These are phyloP conservation scores for Piper longum DNA, from an alignment of 164 flowering plant genomes.

Conservation along the genomic window DNA sequence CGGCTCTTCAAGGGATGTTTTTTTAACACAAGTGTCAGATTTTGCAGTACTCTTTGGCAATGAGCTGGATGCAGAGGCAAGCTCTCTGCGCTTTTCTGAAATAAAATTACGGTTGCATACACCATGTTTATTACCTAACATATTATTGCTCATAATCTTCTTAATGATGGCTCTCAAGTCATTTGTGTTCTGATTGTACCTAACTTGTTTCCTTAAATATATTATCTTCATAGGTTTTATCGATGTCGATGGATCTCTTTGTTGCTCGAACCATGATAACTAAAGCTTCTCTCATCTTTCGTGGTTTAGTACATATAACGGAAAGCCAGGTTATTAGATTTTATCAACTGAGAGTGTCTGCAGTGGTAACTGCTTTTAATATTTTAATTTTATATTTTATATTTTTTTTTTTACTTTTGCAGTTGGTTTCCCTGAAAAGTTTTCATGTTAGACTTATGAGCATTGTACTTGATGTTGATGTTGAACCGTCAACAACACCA, in stretches of 20 bases:
- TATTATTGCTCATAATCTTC: neutral
- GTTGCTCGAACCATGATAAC: conserved; percentile 89
- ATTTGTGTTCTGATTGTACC: neutral
- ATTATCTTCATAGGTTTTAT: conserved; percentile 54
- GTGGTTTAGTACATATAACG: conserved; percentile 49
- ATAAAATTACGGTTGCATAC: too few species aligned
- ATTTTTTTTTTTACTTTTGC: conserved; percentile 12
- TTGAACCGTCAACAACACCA: conserved; percentile 91
- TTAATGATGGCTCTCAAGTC: neutral
- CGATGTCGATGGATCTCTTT: conserved; percentile 99
- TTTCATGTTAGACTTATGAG: conserved; percentile 99
- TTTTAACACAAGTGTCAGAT: conserved; percentile 77
- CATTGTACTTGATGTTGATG: conserved; percentile 98
- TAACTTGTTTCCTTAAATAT: neutral
- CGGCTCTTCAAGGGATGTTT: conserved; percentile 64
- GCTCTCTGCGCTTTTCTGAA: neutral
- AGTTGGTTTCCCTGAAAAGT: conserved; percentile 79
- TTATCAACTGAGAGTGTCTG: neutral
- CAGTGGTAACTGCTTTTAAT: neutral
- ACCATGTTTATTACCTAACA: neutral
- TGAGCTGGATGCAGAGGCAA: conserved; percentile 99
- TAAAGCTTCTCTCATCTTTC: conserved; percentile 68
- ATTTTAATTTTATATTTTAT: neutral
- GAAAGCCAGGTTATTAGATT: conserved; percentile 45
- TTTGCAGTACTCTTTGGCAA: conserved; percentile 87